phyloP scores from a whole-genome alignment of 2,329 filamentous ascomycete species.

The Torrubiella hemipterigena region DNA sequence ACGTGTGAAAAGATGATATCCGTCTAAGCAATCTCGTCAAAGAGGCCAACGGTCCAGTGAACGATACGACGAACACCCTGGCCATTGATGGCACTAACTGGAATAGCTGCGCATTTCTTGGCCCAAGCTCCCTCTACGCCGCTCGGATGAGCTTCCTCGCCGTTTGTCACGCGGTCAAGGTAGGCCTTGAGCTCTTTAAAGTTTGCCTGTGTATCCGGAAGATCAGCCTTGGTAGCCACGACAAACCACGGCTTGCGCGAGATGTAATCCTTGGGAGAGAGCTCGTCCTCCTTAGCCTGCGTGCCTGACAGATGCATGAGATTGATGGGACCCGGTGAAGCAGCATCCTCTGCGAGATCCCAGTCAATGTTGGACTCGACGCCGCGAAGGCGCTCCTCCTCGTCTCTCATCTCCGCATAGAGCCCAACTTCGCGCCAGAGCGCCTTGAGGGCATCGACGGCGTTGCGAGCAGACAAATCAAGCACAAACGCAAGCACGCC shows the following conservation, averaged over 20 bases:
- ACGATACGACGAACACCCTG: slow-evolving; percentile 70
- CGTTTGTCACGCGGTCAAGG: slow-evolving; percentile 51
- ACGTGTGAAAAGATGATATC: no score
- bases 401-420: slow-evolving; percentile 70
- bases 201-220: slow-evolving; percentile 67
- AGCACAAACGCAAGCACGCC: slow-evolving; percentile 89
- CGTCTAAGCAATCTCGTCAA: no score
- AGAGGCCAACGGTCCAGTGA: slow-evolving; percentile 57
- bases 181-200: slow-evolving; percentile 61
- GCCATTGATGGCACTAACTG: slow-evolving; percentile 79
- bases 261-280: slow-evolving; percentile 49
- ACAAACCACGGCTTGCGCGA: slow-evolving; percentile 96
- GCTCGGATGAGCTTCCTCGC: slow-evolving; percentile 60
- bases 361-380: slow-evolving; percentile 44
- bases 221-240: slow-evolving; percentile 83
- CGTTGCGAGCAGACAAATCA: slow-evolving; percentile 70
- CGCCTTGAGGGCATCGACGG: slow-evolving; percentile 63
- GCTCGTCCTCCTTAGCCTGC: slow-evolving; percentile 8
- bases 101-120: slow-evolving; percentile 57
- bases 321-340: slow-evolving; percentile 3
- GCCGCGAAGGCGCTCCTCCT: slow-evolving; percentile 56
- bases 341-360: slow-evolving; percentile 37
- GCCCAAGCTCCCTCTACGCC: slow-evolving; percentile 45
- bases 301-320: slow-evolving; percentile 8
- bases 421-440: slow-evolving; percentile 86